Percentiles rank a stretch among this genome's conserved stretches.
These are phyloP conservation scores for Magnolia officinalis DNA, from an alignment of 164 flowering plant genomes.

Conservation along the genomic window DNA sequence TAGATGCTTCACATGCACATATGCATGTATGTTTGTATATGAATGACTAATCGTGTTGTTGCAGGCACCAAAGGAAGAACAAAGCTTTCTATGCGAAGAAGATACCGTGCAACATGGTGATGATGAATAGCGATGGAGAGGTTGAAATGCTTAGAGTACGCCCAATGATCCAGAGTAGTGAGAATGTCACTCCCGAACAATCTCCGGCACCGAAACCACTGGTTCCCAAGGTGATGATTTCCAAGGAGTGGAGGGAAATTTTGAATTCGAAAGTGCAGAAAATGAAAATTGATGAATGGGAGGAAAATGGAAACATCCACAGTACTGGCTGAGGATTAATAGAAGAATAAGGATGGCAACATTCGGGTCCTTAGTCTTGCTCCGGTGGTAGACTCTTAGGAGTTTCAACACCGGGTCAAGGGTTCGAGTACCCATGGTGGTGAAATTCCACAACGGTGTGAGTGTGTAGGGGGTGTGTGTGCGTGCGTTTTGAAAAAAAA, in stretches of 20 bases:
- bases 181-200: conserved; percentile 2
- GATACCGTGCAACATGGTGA: conserved; percentile 41
- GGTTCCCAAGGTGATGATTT: conserved; percentile 16
- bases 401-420: too few relatives aligned
- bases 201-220: conserved; percentile 19
- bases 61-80: conserved; percentile 39
- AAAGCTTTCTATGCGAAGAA: conserved; percentile 35
- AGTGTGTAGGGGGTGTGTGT: too few relatives aligned
- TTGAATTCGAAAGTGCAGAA: conserved; percentile 4
- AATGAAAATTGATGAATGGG: background rate
- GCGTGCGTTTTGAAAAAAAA: too few relatives aligned
- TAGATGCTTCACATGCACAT: background rate
- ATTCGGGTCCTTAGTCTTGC: too few relatives aligned
- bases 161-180: conserved; percentile 17
- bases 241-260: conserved; percentile 12
- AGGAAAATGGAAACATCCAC: background rate
- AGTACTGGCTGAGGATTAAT: background rate
- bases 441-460: too few relatives aligned
- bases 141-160: conserved; percentile 33
- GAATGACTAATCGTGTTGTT: background rate
- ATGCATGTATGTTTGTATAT: too few relatives aligned
- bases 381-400: too few relatives aligned
- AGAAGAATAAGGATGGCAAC: too few relatives aligned
- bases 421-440: too few relatives aligned
- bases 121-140: conserved; percentile 44